phyloP scores from a whole-genome alignment of 2,329 filamentous ascomycete species.

The Paecilomyces formosus region DNA sequence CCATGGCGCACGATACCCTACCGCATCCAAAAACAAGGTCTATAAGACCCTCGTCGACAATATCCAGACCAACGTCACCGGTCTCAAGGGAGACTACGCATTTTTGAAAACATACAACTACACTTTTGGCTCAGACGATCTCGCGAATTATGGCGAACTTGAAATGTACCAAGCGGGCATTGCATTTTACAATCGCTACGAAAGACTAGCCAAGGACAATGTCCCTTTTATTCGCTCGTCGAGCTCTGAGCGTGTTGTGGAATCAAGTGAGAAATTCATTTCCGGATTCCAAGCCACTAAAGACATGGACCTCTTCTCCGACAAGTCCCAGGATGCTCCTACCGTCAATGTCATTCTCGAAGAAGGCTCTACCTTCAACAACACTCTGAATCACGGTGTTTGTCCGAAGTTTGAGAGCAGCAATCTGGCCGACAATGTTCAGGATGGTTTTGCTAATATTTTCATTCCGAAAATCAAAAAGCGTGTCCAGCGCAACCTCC shows the following conservation, averaged over 20 bases:
- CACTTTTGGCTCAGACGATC: slow-evolving; percentile 59
- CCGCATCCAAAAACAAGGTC: slow-evolving; percentile 53
- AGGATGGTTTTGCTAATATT: slow-evolving; percentile 51
- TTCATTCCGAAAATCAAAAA: slow-evolving; percentile 63
- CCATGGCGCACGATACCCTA: slow-evolving; percentile 79
- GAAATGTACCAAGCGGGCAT: slow-evolving; percentile 68
- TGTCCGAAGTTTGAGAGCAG: slow-evolving; percentile 66
- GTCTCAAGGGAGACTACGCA: slow-evolving; percentile 56
- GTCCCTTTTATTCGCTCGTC: slow-evolving; percentile 66
- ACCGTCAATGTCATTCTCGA: slow-evolving; percentile 59
- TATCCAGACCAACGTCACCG: slow-evolving; percentile 52
- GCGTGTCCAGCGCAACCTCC: slow-evolving; percentile 62
- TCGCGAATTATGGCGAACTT: slow-evolving; percentile 60
- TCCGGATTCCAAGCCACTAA: slow-evolving; percentile 63
- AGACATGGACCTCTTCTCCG: slow-evolving; percentile 30
- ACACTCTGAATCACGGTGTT: slow-evolving; percentile 68
- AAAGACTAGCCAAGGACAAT: slow-evolving; percentile 47
- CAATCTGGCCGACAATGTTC: slow-evolving; percentile 34
- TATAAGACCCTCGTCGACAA: slow-evolving; percentile 60
- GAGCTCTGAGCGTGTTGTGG: slow-evolving; percentile 62
- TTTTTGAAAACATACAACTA: slow-evolving; percentile 70
- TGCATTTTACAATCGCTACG: slow-evolving; percentile 69
- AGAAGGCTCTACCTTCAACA: slow-evolving; percentile 62
- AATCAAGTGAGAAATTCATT: slow-evolving; percentile 69
- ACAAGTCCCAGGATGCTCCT: slow-evolving; percentile 42